These are phyloP conservation scores for Hyphodiscus sp. DNA, from an alignment of 2,329 filamentous ascomycete genomes.

Conservation along the genomic window DNA sequence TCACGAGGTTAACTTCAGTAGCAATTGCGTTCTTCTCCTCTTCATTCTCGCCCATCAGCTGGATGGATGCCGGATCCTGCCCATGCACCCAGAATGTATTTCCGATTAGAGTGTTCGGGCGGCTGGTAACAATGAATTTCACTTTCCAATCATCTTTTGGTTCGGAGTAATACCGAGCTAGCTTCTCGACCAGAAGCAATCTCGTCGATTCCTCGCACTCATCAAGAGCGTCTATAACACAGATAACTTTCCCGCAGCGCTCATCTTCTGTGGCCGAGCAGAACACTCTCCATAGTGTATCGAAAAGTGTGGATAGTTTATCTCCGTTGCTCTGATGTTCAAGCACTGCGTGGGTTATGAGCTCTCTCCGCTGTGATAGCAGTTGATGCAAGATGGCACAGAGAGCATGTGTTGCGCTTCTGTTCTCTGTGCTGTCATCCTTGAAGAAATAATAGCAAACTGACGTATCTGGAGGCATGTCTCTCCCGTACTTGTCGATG, in stretches of 20 bases:
- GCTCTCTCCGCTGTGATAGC: constrained; percentile 17
- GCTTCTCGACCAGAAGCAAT: neutral
- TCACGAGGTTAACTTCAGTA: constrained; percentile 32
- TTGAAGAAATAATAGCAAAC: constrained; percentile 41
- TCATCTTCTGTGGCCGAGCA: constrained; percentile 21
- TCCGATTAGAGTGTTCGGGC: constrained; percentile 29
- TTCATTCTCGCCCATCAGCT: constrained; percentile 33
- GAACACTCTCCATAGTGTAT: constrained; percentile 32
- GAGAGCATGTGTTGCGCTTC: constrained; percentile 31
- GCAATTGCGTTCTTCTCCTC: constrained; percentile 24
- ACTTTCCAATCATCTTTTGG: constrained; percentile 9
- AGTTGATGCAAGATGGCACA: constrained; percentile 37
- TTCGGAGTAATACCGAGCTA: neutral
- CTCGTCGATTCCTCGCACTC: constrained; percentile 25
- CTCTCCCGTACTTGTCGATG: too few species aligned
- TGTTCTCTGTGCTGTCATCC: constrained; percentile 29
- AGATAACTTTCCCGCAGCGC: constrained; percentile 25
- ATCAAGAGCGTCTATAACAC: constrained; percentile 37
- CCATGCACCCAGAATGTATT: constrained; percentile 19
- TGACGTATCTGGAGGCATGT: constrained; percentile 19
- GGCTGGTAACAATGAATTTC: constrained; percentile 32
- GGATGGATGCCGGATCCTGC: constrained; percentile 25
- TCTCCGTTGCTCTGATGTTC: constrained; percentile 23
- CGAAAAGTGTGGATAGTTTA: constrained; percentile 10
- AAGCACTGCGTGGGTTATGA: constrained; percentile 27